Evolutionary conservation across 257 asterid species (phyloP), one percentile per base, ranked within the genome.

Genomic region (Jasminum sambac): DNA sequence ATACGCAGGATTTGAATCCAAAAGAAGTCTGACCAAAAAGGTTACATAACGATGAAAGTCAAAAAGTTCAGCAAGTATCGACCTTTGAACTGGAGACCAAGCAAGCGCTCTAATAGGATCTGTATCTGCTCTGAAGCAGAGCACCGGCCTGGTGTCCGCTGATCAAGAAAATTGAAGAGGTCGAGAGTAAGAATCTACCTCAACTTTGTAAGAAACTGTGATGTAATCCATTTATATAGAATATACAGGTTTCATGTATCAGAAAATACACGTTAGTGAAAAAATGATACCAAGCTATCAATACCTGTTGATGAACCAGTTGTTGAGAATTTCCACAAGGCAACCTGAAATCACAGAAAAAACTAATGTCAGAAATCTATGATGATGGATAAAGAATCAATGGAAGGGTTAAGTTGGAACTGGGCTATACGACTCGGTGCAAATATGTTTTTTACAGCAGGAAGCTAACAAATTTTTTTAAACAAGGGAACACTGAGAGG

Each of bases 1-100:
- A 38, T 38, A 38, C 8, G 8, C 41, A 9, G 8, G 41, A 38
- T 38, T n/a, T n/a, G n/a, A n/a, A n/a, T n/a, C n/a, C n/a, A n/a
- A n/a, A n/a, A n/a, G n/a, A n/a, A n/a, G 41, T 38, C 41, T 38
- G 0, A 2, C 8, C n/a, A 38, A 38, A 55, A 72, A 42, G 41
- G 30, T n/a, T 55, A 19, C 40, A 5, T 14, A 9, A 5, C 43
- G 34, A 38, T 4, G 44, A 12, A 16, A 13, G 24, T 37, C 25
- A 69, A 26, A 66, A 57, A 55, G 67, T 64, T 63, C 11, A 66
- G 61, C 71, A 39, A 79, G 60, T 42, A 63, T 66, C 44, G 72
- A 91, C 99, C 95, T 84, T 70, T 74, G 84, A 70, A 61, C 64
- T 11, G 97, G 97, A 77, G 93, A 91, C 96, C 96, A 94, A 57